phyloP scores from a whole-genome alignment of 495 filamentous ascomycete species.

The Chaetomium fimeti region DNA sequence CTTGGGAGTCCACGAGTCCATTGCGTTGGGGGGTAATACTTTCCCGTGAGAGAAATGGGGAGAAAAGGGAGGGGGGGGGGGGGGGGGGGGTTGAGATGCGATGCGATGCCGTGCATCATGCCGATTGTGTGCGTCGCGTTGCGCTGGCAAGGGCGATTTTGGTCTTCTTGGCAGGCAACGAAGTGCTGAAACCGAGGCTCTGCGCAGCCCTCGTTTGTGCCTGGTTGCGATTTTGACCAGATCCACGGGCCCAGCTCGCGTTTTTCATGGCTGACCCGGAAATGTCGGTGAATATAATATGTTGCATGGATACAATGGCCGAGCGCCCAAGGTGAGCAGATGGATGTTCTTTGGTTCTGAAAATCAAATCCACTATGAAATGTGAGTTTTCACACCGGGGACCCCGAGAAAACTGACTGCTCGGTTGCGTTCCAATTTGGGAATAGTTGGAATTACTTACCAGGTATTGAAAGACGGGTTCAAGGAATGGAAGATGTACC shows the following conservation, averaged over 20 bases:
- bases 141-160: neutral
- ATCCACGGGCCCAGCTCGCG: constrained; percentile 5
- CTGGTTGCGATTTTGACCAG: neutral
- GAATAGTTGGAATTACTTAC: neutral
- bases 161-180: constrained; percentile 14
- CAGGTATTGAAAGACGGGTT: neutral
- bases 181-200: constrained; percentile 25
- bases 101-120: constrained; percentile 6
- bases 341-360: neutral
- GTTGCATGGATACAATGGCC: neutral
- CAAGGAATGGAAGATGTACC: neutral
- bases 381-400: neutral
- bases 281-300: constrained; percentile 15
- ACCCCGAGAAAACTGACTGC: neutral
- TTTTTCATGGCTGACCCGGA: neutral
- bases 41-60: neutral
- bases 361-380: neutral
- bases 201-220: constrained; percentile 15
- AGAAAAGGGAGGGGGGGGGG: no score
- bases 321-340: neutral
- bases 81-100: neutral
- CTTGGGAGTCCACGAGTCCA: neutral
- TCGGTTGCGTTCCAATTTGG: neutral
- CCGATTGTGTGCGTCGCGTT: constrained; percentile 5
- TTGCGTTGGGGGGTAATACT: no score